Conservation (phyloP, 148 eudicot genomes). For the Cornus suecica region DNA sequence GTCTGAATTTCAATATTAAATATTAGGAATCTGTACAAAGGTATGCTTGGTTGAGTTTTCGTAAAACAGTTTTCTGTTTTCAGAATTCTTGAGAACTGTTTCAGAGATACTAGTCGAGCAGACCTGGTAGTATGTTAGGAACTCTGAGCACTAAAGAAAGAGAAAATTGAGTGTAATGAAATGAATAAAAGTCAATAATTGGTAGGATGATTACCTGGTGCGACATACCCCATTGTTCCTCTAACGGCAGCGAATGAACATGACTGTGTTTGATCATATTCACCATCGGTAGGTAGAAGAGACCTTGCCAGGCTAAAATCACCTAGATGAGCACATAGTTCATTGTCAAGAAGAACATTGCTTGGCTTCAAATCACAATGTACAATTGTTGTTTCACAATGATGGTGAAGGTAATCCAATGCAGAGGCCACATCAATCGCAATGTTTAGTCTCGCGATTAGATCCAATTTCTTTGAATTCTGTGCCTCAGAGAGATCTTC, state of each 20-base stretch:
- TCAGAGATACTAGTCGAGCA: too few species aligned
- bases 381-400: not conserved
- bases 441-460: conserved; percentile 2
- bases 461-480: not conserved
- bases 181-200: too few species aligned
- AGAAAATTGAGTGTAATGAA: too few species aligned
- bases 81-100: too few species aligned
- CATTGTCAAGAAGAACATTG: conserved; percentile 7
- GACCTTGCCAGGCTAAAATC: conserved; percentile 11
- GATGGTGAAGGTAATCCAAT: conserved; percentile 15
- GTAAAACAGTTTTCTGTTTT: too few species aligned
- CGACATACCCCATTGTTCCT: conserved; percentile 12
- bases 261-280: not conserved
- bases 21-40: too few species aligned
- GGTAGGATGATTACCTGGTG: conserved; percentile 11
- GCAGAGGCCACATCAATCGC: conserved; percentile 14
- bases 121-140: too few species aligned
- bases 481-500: not conserved
- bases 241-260: conserved; percentile 5
- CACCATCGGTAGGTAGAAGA: not conserved
- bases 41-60: too few species aligned
- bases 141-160: too few species aligned
- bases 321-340: not conserved
- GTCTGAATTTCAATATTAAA: too few species aligned
- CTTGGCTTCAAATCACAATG: conserved; percentile 16